Conservation (phyloP, 2,329 filamentous ascomycete species). For the Elsinoe perseae region DNA sequence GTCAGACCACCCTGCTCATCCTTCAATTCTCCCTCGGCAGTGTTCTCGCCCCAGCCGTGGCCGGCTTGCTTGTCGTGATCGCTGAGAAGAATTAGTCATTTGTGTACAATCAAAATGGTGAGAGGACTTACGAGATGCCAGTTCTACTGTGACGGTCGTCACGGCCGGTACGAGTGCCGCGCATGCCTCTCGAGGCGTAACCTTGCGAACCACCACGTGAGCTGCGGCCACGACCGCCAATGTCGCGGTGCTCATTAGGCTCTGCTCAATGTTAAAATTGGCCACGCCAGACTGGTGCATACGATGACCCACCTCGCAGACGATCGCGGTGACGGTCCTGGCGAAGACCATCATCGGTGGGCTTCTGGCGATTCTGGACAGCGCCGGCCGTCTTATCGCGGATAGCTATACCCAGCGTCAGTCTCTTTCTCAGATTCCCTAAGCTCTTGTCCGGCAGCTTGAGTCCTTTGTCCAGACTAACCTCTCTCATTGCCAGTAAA, state of each 20-base stretch:
- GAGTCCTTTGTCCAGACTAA: slow-evolving; percentile 44
- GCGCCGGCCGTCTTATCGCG: slow-evolving; percentile 78
- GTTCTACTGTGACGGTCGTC: slow-evolving; percentile 56
- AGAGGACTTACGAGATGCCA: slow-evolving; percentile 48
- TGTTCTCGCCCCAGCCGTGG: slow-evolving; percentile 79
- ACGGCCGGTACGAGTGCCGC: slow-evolving; percentile 36
- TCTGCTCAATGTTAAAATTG: slow-evolving; percentile 20
- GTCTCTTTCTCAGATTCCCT: neutral
- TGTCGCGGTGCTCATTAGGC: slow-evolving; percentile 36
- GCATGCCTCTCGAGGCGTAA: slow-evolving; percentile 48
- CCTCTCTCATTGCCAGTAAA: slow-evolving; percentile 77
- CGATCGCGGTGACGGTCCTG: slow-evolving; percentile 39
- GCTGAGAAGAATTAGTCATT: slow-evolving; percentile 38
- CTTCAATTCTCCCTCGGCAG: slow-evolving; percentile 75
- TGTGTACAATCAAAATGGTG: neutral
- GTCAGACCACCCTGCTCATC: slow-evolving; percentile 88
- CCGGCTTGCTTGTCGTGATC: slow-evolving; percentile 80
- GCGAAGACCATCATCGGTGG: slow-evolving; percentile 60
- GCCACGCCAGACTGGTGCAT: neutral
- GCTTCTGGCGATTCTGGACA: slow-evolving; percentile 72
- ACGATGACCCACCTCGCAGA: slow-evolving; percentile 28
- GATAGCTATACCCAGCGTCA: slow-evolving; percentile 57
- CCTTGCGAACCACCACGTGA: slow-evolving; percentile 45
- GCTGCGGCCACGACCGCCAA: slow-evolving; percentile 38
- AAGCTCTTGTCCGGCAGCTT: neutral